Conservation (phyloP, 805 yeast genomes). For the Starmerella vaccinii region DNA sequence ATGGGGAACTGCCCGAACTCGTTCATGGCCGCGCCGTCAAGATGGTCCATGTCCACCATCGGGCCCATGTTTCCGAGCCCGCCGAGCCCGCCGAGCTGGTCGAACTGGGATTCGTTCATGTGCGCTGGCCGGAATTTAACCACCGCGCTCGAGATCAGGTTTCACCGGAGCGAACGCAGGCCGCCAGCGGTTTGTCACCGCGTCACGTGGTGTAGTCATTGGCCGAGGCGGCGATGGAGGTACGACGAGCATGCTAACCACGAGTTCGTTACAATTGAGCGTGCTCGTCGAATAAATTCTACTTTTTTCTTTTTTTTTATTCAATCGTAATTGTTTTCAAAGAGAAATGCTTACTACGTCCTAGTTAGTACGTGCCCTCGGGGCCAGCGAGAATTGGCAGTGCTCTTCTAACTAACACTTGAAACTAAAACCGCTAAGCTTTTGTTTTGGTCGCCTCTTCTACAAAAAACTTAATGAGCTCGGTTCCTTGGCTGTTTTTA, state of each 20-base stretch:
- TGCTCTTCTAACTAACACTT: too few relatives aligned
- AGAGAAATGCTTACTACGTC: too few relatives aligned
- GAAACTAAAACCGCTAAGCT: background rate
- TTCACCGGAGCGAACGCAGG: background rate
- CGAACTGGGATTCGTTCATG: slow-evolving; percentile 8
- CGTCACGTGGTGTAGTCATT: background rate
- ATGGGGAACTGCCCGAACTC: slow-evolving; percentile 1
- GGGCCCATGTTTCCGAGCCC: background rate
- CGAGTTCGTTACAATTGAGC: too few relatives aligned
- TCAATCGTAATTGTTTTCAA: too few relatives aligned
- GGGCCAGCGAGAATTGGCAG: too few relatives aligned
- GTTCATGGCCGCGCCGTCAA: background rate
- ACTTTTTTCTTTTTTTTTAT: too few relatives aligned
- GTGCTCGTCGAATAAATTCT: too few relatives aligned
- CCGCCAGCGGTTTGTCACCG: background rate
- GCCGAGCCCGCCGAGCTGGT: slow-evolving; percentile 1
- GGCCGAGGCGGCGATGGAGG: too few relatives aligned
- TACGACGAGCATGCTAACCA: too few relatives aligned
- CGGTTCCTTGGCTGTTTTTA: slow-evolving; percentile 26
- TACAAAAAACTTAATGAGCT: slow-evolving; percentile 23
- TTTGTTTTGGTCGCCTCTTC: background rate
- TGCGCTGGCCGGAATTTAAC: background rate
- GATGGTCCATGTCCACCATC: slow-evolving; percentile 1
- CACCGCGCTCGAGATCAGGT: background rate
- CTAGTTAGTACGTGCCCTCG: too few relatives aligned